Conservation (phyloP, 225 moss, liverwort and hornwort species). For the Bryum argenteum region DNA sequence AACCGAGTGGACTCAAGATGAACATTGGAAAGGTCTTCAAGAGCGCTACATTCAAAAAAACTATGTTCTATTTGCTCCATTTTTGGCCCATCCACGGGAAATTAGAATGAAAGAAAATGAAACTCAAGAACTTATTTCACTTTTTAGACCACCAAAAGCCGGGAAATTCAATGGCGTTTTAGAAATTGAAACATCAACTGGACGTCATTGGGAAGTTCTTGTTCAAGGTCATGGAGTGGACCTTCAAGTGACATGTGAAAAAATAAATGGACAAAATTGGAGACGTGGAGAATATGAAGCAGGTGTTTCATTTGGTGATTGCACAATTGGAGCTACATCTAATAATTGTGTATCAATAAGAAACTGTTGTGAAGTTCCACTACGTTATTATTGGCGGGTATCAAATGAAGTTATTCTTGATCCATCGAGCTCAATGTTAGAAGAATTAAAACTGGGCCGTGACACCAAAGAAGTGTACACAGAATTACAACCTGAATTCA, state of each 20-base stretch:
- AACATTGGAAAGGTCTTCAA: conserved; percentile 53
- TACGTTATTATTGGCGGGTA: conserved; percentile 42
- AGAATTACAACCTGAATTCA: conserved; percentile 40
- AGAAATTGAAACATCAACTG: conserved; percentile 54
- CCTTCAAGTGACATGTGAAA: conserved; percentile 60
- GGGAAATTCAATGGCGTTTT: conserved; percentile 52
- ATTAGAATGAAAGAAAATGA: conserved; percentile 49
- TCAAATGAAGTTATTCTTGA: conserved; percentile 24
- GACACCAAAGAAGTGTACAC: conserved; percentile 34
- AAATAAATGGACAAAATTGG: conserved; percentile 60
- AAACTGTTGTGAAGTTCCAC: conserved; percentile 47
- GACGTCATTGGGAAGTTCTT: conserved; percentile 71
- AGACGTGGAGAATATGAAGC: conserved; percentile 55
- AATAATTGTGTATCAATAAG: conserved; percentile 50
- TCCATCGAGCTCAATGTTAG: neutral
- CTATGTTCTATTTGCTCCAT: conserved; percentile 56
- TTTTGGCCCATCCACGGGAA: conserved; percentile 61
- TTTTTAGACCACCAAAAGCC: conserved; percentile 63
- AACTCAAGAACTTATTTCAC: conserved; percentile 70
- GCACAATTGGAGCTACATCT: conserved; percentile 42
- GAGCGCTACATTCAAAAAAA: conserved; percentile 50
- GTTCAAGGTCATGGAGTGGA: conserved; percentile 63
- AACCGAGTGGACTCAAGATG: conserved; percentile 43
- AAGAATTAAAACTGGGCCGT: conserved; percentile 36
- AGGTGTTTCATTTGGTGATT: conserved; percentile 67